Evolutionary conservation across 2,329 filamentous ascomycete species (phyloP), one percentile per base, ranked within the genome.

Genomic region (Calonectria montana): DNA sequence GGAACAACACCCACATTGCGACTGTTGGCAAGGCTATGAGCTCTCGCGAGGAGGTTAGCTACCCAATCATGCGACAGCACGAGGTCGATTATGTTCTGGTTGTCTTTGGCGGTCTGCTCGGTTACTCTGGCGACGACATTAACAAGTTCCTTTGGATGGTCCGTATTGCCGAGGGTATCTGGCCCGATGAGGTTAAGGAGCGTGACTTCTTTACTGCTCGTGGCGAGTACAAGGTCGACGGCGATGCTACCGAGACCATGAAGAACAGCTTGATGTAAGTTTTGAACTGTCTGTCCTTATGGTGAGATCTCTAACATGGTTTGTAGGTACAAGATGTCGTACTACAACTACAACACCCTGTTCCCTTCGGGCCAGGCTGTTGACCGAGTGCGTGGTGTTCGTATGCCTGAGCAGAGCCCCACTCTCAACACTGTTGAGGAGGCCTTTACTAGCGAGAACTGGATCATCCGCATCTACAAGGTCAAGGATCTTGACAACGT

Each of bases 91-190:
- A 99, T 79, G 95, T 99, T n/a, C 89, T 99, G 67, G 92, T 99
- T 23, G 97, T 99, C 69, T 99, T 98, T 80, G 97, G 97, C 80
- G 97, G 95, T 82, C 91, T 99, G 70, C 88, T 99, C 45, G 97
- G 97, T 68, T 99, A 99, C 87, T 98, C 96, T 64, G 97, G 97
- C 75, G 97, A 99, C 79, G 97, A 99, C 81, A 98, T 99, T 87
- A 99, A 99, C 89, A 99, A 99, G 87, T 99, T 99, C 88, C 88
- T 99, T 78, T 99, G 97, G 97, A 99, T 99, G 97, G 96, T 99
- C 70, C 92, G 97, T 82, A 99, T 99, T 81, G 97, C 97, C 45
- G 97, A 99, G 86, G 97, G 97, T 75, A 98, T 99, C 85, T 99
- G 97, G 97, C 97, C 97, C n/a, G 95, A 98, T 76, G 96, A 99